phyloP scores from a whole-genome alignment of 1,139 yeast genomes.

The Suzukiozyma palmioleophila region DNA sequence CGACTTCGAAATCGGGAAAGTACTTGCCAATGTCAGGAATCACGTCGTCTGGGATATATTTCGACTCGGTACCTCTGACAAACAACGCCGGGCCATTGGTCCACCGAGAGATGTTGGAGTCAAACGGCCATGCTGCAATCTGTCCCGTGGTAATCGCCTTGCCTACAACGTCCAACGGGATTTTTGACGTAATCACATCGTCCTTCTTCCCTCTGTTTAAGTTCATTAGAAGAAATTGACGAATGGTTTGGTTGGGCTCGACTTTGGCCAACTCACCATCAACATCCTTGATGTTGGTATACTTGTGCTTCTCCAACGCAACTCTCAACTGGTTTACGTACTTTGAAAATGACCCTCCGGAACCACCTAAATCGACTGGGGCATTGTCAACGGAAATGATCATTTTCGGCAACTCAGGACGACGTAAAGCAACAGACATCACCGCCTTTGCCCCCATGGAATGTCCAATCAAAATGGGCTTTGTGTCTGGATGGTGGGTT shows the following conservation, averaged over 20 bases:
- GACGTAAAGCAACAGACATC: conserved; percentile 76
- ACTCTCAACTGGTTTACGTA: conserved; percentile 62
- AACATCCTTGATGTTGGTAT: conserved; percentile 60
- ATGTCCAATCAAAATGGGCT: conserved; percentile 79
- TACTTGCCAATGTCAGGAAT: conserved; percentile 69
- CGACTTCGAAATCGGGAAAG: conserved; percentile 74
- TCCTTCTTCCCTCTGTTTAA: conserved; percentile 44
- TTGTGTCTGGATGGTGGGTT: conserved; percentile 32
- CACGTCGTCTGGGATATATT: conserved; percentile 82
- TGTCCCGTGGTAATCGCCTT: conserved; percentile 58
- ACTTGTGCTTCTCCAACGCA: conserved; percentile 41
- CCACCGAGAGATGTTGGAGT: conserved; percentile 51
- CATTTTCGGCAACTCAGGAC: conserved; percentile 60
- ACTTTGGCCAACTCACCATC: conserved; percentile 58
- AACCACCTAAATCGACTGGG: conserved; percentile 64
- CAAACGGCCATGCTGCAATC: conserved; percentile 77
- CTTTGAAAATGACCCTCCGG: conserved; percentile 52
- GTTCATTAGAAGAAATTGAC: conserved; percentile 78
- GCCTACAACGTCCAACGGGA: conserved; percentile 69
- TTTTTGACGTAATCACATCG: conserved; percentile 40
- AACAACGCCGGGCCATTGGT: conserved; percentile 66
- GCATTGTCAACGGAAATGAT: conserved; percentile 86
- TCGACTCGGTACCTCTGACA: conserved; percentile 72
- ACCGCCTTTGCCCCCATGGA: conserved; percentile 97
- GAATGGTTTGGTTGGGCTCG: conserved; percentile 56